Evolutionary conservation across 352 stramenopile genomes (phyloP).

Genomic region (Pythium phragmiticola): DNA sequence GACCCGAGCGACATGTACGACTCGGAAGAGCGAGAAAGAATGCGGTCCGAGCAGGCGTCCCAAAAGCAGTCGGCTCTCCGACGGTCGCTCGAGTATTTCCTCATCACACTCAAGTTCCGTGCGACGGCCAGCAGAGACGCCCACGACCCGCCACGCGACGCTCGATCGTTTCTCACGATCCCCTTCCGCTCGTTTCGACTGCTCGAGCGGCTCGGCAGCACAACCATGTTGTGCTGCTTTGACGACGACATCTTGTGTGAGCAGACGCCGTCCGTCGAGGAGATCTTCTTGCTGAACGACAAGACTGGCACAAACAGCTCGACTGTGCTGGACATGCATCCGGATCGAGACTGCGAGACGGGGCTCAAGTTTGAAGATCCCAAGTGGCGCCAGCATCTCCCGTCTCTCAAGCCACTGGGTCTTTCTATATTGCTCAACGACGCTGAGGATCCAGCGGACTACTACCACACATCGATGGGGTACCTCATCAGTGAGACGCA

Average conservation of each 20-base stretch:
- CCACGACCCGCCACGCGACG: constrained; percentile 26
- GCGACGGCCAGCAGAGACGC: constrained; percentile 49
- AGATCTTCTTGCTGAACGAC: constrained; percentile 85
- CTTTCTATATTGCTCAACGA: constrained; percentile 83
- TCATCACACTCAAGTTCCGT: constrained; percentile 67
- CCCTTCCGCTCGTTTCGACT: constrained; percentile 78
- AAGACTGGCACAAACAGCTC: constrained; percentile 42
- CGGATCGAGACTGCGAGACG: constrained; percentile 68
- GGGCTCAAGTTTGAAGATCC: constrained; percentile 86
- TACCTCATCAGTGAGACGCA: constrained; percentile 70
- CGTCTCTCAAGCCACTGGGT: constrained; percentile 78
- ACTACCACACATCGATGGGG: constrained; percentile 67
- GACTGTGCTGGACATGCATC: constrained; percentile 79
- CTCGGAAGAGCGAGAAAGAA: constrained; percentile 79
- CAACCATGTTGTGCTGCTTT: constrained; percentile 88
- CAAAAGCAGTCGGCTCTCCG: constrained; percentile 52
- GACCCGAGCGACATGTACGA: constrained; percentile 70
- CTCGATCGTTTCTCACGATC: constrained; percentile 42
- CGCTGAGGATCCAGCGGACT: constrained; percentile 55
- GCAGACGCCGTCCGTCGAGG: constrained; percentile 71
- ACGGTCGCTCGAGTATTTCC: constrained; percentile 73
- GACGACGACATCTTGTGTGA: constrained; percentile 87
- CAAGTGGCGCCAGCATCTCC: constrained; percentile 77
- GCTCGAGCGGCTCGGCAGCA: constrained; percentile 76
- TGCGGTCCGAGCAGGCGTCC: constrained; percentile 70